A percentile compares a stretch with the other conserved stretches of the same genome.
Conservation (phyloP, 2,329 filamentous ascomycete genomes). For the Fusarium burgessii region DNA sequence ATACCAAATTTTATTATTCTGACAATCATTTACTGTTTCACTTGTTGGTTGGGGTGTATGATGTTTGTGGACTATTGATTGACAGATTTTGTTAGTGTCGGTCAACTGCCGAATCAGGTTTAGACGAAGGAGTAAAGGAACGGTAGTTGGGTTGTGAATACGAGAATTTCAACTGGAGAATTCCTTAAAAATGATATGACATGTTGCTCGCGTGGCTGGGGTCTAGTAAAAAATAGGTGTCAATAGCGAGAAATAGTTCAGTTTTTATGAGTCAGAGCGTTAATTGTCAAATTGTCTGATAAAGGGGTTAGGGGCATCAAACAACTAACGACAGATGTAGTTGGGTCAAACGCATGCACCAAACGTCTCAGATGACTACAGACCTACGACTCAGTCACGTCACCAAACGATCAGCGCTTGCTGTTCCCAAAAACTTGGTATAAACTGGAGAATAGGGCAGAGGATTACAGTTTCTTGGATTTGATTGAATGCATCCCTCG, state of each 20-base stretch:
- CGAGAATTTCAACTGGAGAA: not conserved
- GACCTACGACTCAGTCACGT: not conserved
- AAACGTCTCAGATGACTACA: not conserved
- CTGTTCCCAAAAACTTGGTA: not conserved
- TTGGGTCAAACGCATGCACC: too few relatives aligned
- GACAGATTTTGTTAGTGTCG: not conserved
- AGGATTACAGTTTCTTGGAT: not conserved
- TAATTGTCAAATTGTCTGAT: not conserved
- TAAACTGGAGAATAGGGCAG: not conserved
- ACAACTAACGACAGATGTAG: too few relatives aligned
- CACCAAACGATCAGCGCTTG: not conserved
- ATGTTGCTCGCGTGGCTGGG: not conserved
- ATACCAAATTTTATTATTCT: not conserved
- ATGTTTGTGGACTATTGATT: not conserved
- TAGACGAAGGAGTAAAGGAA: not conserved
- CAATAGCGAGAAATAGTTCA: not conserved
- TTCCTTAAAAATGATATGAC: not conserved
- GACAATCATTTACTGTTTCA: not conserved
- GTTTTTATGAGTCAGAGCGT: not conserved
- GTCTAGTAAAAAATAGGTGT: not conserved
- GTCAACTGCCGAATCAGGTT: constrained; percentile 4
- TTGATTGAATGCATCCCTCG: not conserved
- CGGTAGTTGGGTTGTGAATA: not conserved
- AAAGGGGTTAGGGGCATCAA: too few relatives aligned
- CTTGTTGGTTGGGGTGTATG: not conserved